Evolutionary conservation across 1,139 yeast species (phyloP).

Genomic region (Hyphopichia burtonii): DNA sequence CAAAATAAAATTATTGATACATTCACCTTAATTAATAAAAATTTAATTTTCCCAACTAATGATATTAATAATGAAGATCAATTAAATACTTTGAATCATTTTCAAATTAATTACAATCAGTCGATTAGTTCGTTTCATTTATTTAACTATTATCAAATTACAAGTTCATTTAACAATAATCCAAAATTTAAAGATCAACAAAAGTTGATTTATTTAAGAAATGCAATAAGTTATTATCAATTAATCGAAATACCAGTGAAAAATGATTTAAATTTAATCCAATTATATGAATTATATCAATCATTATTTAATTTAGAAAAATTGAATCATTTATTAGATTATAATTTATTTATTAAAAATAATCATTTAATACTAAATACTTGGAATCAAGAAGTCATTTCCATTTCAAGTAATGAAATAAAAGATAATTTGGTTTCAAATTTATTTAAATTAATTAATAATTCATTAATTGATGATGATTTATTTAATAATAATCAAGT

Average conservation of each 20-base stretch:
- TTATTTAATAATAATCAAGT: conserved; percentile 4
- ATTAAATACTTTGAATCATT: conserved; percentile 9
- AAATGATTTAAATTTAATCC: conserved; percentile 20
- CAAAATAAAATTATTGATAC: conserved; percentile 31
- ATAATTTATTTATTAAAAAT: conserved; percentile 20
- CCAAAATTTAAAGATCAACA: conserved; percentile 35
- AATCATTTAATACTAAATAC: conserved; percentile 13
- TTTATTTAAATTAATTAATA: conserved; percentile 15
- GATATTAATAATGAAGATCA: conserved; percentile 7
- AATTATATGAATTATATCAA: conserved; percentile 37
- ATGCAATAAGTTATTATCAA: conserved; percentile 38
- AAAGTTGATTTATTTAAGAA: conserved; percentile 31
- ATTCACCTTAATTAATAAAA: conserved; percentile 28
- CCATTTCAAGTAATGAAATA: conserved; percentile 1
- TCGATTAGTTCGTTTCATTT: conserved; percentile 33
- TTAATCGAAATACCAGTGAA: conserved; percentile 26
- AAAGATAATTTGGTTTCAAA: conserved; percentile 4
- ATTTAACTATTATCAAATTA: conserved; percentile 35
- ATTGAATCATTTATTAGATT: conserved; percentile 29
- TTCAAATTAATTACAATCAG: conserved; percentile 34
- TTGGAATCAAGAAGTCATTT: conserved; percentile 6
- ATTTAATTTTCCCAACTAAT: conserved; percentile 25
- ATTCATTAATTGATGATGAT: conserved; percentile 10
- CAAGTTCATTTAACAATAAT: conserved; percentile 20
- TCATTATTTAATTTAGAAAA: conserved; percentile 33